Conservation (phyloP, 2,329 filamentous ascomycete genomes). For the Massarina eburnea region DNA sequence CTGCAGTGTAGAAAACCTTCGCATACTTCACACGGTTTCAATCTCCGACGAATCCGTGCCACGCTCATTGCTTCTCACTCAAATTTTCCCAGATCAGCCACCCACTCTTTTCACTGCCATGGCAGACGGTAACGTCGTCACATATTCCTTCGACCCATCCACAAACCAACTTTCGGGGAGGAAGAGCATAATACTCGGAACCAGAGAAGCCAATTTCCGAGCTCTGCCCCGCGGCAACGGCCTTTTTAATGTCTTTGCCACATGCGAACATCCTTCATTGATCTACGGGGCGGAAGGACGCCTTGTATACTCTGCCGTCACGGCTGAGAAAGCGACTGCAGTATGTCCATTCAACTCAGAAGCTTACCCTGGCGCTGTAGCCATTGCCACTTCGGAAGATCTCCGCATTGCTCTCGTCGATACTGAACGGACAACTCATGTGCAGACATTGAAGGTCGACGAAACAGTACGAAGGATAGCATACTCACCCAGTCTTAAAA, state of each 20-base stretch:
- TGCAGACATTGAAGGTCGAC: constrained; percentile 74
- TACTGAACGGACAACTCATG: constrained; percentile 81
- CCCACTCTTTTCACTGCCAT: constrained; percentile 86
- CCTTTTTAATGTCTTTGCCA: constrained; percentile 83
- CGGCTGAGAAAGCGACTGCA: constrained; percentile 78
- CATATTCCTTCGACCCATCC: constrained; percentile 68
- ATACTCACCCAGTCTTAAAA: constrained; percentile 76
- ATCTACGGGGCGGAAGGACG: constrained; percentile 89
- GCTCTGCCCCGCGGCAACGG: constrained; percentile 67
- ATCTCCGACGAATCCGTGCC: constrained; percentile 72
- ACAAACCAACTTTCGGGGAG: constrained; percentile 68
- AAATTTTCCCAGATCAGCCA: constrained; percentile 66
- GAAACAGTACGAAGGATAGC: constrained; percentile 86
- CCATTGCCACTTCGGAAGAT: constrained; percentile 74
- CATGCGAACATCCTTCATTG: constrained; percentile 88
- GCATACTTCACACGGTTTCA: constrained; percentile 61
- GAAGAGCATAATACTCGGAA: constrained; percentile 83
- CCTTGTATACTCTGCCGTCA: constrained; percentile 90
- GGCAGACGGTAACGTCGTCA: constrained; percentile 88
- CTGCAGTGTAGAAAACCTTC: constrained; percentile 67
- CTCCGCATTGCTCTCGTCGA: constrained; percentile 82
- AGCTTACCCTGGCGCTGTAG: constrained; percentile 78
- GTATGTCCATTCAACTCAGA: constrained; percentile 82
- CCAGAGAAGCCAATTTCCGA: constrained; percentile 79
- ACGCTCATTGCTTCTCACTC: constrained; percentile 75